A percentile compares a stretch with the other conserved stretches of the same genome.
phyloP scores from a whole-genome alignment of 1,284 basidiomycete genomes.

The Exobasidium cylindrosporum region DNA sequence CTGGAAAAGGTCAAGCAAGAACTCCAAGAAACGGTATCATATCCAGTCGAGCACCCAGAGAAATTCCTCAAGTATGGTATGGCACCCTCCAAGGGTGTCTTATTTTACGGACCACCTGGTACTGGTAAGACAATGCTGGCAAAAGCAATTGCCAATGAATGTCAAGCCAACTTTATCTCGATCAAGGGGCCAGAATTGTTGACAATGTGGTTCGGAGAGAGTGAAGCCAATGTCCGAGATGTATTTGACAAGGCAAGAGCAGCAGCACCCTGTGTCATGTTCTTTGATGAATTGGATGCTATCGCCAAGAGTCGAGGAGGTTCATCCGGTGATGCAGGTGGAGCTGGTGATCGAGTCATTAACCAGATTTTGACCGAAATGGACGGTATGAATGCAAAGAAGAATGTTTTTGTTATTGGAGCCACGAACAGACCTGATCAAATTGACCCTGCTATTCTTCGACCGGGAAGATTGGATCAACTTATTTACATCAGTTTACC shows the following conservation, averaged over 20 bases:
- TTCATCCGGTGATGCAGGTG: conserved; percentile 80
- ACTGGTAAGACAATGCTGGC: conserved; percentile 93
- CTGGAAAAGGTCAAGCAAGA: conserved; percentile 99
- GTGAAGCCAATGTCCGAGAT: conserved; percentile 97
- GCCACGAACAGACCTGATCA: conserved; percentile 99
- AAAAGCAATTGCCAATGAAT: conserved; percentile 98
- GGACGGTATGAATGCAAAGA: conserved; percentile 98
- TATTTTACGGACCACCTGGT: conserved; percentile 96
- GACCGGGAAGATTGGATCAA: conserved; percentile 92
- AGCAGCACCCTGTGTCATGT: conserved; percentile 98
- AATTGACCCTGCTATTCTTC: conserved; percentile 92
- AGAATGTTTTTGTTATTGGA: conserved; percentile 98
- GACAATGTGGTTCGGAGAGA: conserved; percentile 99
- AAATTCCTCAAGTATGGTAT: conserved; percentile 99
- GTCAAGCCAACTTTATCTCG: conserved; percentile 96
- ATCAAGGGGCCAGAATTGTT: conserved; percentile 90
- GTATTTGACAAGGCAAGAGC: conserved; percentile 99
- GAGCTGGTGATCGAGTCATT: conserved; percentile 92
- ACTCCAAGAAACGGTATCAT: conserved; percentile 97
- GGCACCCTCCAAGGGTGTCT: conserved; percentile 96
- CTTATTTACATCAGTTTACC: conserved; percentile 63
- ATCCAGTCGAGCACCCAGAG: conserved; percentile 99
- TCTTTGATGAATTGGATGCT: conserved; percentile 99
- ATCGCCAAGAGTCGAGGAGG: conserved; percentile 92
- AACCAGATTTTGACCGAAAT: conserved; percentile 97